Evolutionary conservation across 306 rosid species (phyloP).

Genomic region (Vachellia pachyceras): DNA sequence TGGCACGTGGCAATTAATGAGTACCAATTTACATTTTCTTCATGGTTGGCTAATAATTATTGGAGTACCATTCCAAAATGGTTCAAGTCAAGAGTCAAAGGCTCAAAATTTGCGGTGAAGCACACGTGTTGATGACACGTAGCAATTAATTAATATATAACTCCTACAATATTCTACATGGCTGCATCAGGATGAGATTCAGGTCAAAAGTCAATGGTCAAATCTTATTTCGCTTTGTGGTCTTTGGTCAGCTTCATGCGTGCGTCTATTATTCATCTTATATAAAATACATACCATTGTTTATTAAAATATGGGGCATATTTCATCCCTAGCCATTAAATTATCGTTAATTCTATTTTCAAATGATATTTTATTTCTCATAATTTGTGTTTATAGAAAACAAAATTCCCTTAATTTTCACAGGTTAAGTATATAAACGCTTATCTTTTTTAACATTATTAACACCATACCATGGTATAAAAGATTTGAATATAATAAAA

Average conservation of each 20-base stretch:
- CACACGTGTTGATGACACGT: slow-evolving; percentile 56
- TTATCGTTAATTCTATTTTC: too few relatives aligned
- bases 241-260: slow-evolving; percentile 54
- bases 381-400: neutral
- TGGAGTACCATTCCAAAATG: neutral
- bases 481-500: neutral
- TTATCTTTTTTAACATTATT: too few relatives aligned
- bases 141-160: neutral
- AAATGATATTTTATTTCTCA: neutral
- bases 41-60: neutral
- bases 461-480: neutral
- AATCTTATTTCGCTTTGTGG: slow-evolving; percentile 28
- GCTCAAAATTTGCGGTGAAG: slow-evolving; percentile 3
- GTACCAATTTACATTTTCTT: neutral
- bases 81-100: slow-evolving; percentile 36
- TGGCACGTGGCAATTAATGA: neutral
- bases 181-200: slow-evolving; percentile 1
- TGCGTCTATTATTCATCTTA: neutral
- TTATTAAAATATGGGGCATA: neutral
- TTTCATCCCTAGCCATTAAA: too few relatives aligned
- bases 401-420: neutral
- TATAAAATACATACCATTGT: neutral
- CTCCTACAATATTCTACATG: neutral
- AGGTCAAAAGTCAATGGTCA: slow-evolving; percentile 55
- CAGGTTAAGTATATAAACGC: too few relatives aligned